A percentile compares a stretch with the other conserved stretches of the same genome.
Conservation (phyloP, 345 rosid species). For the Hibiscus mutabilis region DNA sequence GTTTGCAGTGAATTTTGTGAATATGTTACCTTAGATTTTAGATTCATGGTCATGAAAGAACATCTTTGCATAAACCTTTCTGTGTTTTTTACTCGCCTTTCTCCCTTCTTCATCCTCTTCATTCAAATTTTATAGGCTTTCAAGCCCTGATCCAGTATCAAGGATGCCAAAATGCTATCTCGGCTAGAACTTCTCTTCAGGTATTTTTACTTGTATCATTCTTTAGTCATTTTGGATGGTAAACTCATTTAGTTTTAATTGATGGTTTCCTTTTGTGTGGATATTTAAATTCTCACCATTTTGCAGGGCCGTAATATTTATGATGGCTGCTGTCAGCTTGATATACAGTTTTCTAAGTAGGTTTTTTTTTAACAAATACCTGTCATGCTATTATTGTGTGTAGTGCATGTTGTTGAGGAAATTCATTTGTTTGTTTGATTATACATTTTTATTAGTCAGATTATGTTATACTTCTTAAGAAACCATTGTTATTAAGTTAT, state of each 20-base stretch:
- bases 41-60: neutral
- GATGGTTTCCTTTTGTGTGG: slow-evolving; percentile 11
- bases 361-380: slow-evolving; percentile 14
- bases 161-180: slow-evolving; percentile 61
- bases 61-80: slow-evolving; percentile 4
- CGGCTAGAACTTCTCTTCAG: slow-evolving; percentile 90
- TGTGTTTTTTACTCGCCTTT: neutral
- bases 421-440: neutral
- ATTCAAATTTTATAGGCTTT: slow-evolving; percentile 50
- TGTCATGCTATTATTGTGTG: slow-evolving; percentile 6
- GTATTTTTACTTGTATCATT: slow-evolving; percentile 23
- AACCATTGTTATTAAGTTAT: neutral
- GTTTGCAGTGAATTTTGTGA: neutral
- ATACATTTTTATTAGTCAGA: neutral
- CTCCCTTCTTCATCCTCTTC: slow-evolving; percentile 6
- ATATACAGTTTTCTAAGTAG: slow-evolving; percentile 97
- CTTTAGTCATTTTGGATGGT: neutral
- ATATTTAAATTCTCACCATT: slow-evolving; percentile 5
- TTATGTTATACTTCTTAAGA: neutral
- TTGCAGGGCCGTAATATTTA: slow-evolving; percentile 92
- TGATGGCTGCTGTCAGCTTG: slow-evolving; percentile 97
- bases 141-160: slow-evolving; percentile 95
- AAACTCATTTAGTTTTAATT: neutral
- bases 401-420: neutral
- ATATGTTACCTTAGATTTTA: slow-evolving; percentile 1